Evolutionary conservation across 495 filamentous ascomycete species (phyloP).

Genomic region (Penicillium diatomitis): DNA sequence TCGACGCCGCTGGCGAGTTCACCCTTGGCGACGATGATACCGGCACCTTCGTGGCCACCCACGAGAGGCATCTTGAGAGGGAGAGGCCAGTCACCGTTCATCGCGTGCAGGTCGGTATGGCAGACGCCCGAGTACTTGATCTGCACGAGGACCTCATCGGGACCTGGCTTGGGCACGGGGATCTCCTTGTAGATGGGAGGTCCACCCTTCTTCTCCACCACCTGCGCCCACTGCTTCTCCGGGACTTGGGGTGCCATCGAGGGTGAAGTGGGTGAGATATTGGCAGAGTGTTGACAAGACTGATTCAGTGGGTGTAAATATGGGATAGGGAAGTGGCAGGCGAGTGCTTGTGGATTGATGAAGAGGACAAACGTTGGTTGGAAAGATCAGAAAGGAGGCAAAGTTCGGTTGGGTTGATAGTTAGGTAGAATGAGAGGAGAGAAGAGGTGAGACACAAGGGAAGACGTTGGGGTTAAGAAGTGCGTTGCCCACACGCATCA

Average conservation of each 20-base stretch:
- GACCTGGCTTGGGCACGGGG: conserved; percentile 62
- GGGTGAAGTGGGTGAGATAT: not conserved
- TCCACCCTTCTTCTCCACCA: conserved; percentile 67
- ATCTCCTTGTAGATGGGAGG: conserved; percentile 73
- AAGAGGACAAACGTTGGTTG: too few species aligned
- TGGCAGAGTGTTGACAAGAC: not conserved
- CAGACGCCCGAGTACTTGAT: conserved; percentile 88
- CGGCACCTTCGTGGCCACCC: conserved; percentile 81
- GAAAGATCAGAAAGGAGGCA: not conserved
- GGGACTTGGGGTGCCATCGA: conserved; percentile 41
- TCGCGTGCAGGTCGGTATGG: conserved; percentile 76
- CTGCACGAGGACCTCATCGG: conserved; percentile 81
- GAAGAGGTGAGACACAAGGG: not conserved
- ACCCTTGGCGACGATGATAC: conserved; percentile 69
- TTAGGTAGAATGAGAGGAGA: not conserved
- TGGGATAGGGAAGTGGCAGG: not conserved
- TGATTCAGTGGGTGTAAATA: not conserved
- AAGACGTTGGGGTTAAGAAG: too few species aligned
- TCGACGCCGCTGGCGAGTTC: conserved; percentile 57
- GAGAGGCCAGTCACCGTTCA: conserved; percentile 82
- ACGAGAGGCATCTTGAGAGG: conserved; percentile 70
- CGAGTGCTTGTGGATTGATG: too few species aligned
- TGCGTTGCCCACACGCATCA: not conserved
- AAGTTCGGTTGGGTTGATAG: too few species aligned
- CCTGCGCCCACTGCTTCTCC: conserved; percentile 73